Evolutionary conservation across 1,284 basidiomycete genomes (phyloP), one percentile per base, ranked within the genome.

Genomic region (Moniliophthora roreri): DNA sequence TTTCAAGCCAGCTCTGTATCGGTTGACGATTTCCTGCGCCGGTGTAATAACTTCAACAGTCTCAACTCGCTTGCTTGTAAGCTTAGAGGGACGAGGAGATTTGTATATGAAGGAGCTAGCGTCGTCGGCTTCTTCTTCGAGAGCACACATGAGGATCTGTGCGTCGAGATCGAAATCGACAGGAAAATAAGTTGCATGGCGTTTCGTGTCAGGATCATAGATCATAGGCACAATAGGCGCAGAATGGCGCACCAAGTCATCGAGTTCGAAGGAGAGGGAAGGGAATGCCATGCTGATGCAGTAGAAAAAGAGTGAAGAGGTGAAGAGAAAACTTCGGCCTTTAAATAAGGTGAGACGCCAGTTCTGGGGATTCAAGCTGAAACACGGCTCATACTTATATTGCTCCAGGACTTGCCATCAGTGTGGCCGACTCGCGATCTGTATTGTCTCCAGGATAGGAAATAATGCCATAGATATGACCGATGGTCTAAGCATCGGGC

Each of bases 11-110:
- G 70, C 69, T 37, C 71, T 72, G 58, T 75, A 75, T 39, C 63
- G 62, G 49, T 64, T 56, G 40, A 63, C 64, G 2, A 76, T 67
- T 50, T 72, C 69, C 55, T 79, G 74, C 13, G 77, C 73, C 34
- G 71, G 68, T 32, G 68, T 77, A 52, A 53, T 61, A 50, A 50
- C 56, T 42, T 57, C 56, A 58, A 45, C 62, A 58, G 46, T 51
- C 50, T 35, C 3, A 46, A 38, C 15, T 39, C 41, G 48, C 18
- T 52, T 57, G 18, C 59, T 59, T 51, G 63, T 66, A 5, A 64
- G 55, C 56, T 59, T 47, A 58, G 56, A 5, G 62, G 57, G 4
- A 58, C 59, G 50, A 60, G 69, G 61, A 32, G 68, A 66, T 32
- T 62, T 63, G 52, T 67, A 73, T 54, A 70, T 68, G 71, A 71